Evolutionary conservation across 2,329 filamentous ascomycete species (phyloP).

Genomic region (Colletotrichum chrysophilum): DNA sequence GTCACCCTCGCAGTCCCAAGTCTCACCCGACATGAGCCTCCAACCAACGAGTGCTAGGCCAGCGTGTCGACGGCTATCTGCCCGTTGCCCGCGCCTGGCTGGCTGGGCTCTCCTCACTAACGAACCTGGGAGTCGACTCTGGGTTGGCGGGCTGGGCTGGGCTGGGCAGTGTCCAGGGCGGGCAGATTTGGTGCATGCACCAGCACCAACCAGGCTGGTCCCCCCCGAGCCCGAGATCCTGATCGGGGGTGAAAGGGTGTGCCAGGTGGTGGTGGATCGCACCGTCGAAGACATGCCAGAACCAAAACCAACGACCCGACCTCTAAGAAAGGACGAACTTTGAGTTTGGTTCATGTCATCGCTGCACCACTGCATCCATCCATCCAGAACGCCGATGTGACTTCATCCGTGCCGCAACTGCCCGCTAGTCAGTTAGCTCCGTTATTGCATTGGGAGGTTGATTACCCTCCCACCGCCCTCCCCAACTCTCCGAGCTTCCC

Average conservation of each 20-base stretch:
- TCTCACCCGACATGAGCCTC: background rate
- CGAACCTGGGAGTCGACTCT: background rate
- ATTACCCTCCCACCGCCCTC: background rate
- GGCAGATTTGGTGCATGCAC: constrained; percentile 9
- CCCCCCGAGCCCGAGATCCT: constrained; percentile 13
- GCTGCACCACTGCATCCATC: constrained; percentile 14
- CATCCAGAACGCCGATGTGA: constrained; percentile 11
- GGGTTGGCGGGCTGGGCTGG: background rate
- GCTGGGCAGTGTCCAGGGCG: constrained; percentile 2
- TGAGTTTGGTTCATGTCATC: constrained; percentile 23
- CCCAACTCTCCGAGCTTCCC: background rate
- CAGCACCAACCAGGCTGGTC: background rate
- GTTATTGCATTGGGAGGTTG: background rate
- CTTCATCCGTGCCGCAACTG: constrained; percentile 20
- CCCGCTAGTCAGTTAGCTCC: constrained; percentile 4
- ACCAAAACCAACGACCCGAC: constrained; percentile 12
- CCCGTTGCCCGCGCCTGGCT: background rate
- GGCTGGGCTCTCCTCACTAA: background rate
- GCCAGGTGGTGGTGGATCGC: constrained; percentile 9
- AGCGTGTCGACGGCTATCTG: background rate
- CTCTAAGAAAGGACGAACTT: constrained; percentile 20
- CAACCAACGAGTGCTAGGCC: background rate
- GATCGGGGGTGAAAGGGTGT: constrained; percentile 8
- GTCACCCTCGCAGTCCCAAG: background rate
- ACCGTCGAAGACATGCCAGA: constrained; percentile 20